Conservation (phyloP, 2,329 filamentous ascomycete species). For the Neoascochyta sp. region DNA sequence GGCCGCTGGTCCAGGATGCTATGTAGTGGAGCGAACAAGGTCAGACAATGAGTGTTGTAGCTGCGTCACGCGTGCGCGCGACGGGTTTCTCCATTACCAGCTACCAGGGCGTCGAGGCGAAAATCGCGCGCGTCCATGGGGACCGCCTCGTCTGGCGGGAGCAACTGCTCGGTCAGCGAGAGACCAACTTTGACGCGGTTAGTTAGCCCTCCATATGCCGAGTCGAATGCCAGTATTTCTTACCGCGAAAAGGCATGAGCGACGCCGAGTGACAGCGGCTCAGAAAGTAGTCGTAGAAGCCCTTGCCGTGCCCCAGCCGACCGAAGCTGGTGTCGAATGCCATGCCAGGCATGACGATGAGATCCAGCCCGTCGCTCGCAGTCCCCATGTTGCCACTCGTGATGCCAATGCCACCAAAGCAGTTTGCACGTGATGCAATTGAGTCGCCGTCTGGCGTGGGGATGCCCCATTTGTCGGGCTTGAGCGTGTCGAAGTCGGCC, state of each 20-base stretch:
- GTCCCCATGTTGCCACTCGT: conserved; percentile 35
- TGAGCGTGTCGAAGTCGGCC: conserved; percentile 72
- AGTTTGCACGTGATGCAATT: conserved; percentile 64
- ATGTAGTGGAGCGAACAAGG: conserved; percentile 3
- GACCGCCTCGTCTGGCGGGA: conserved; percentile 62
- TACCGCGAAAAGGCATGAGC: conserved; percentile 59
- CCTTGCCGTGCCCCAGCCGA: conserved; percentile 87
- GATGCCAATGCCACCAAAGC: conserved; percentile 62
- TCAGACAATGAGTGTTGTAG: no score
- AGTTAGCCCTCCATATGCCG: conserved; percentile 32
- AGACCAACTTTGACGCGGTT: conserved; percentile 61
- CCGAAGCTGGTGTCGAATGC: conserved; percentile 76
- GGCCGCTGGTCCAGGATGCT: conserved; percentile 2
- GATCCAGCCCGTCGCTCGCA: conserved; percentile 58
- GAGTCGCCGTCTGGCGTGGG: conserved; percentile 72
- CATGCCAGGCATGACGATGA: conserved; percentile 89
- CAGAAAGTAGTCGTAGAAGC: conserved; percentile 95
- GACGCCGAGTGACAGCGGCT: conserved; percentile 61
- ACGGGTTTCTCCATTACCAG: conserved; percentile 61
- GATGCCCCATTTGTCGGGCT: conserved; percentile 87
- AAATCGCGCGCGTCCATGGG: conserved; percentile 75
- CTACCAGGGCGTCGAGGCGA: conserved; percentile 71
- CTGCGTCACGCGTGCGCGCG: no score
- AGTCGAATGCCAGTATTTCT: conserved; percentile 36
- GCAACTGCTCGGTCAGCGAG: conserved; percentile 80